Percentiles rank a stretch among this genome's conserved stretches.
phyloP scores from a whole-genome alignment of 2,329 filamentous ascomycete genomes.

The Berkeleyomyces rouxiae region DNA sequence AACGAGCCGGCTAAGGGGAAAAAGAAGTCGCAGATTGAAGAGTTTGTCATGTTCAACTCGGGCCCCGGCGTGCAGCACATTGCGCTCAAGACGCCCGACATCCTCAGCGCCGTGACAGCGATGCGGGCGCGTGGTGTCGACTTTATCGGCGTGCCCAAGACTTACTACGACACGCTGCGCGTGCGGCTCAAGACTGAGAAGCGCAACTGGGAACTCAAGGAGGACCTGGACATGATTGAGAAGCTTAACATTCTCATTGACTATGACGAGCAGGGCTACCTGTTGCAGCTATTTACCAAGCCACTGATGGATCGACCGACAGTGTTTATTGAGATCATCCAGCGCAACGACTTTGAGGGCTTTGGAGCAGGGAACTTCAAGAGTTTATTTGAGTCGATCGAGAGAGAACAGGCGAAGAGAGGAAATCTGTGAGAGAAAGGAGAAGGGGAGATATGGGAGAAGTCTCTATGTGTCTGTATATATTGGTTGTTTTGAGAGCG shows the following conservation, averaged over 20 bases:
- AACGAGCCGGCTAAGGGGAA: conserved; percentile 86
- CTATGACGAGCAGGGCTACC: conserved; percentile 82
- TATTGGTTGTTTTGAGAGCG: not conserved
- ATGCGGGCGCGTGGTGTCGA: conserved; percentile 77
- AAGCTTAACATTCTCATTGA: conserved; percentile 78
- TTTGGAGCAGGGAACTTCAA: conserved; percentile 95
- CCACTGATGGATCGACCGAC: conserved; percentile 88
- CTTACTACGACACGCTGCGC: conserved; percentile 70
- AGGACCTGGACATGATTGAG: conserved; percentile 65
- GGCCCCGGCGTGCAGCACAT: conserved; percentile 89
- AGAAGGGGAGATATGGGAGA: not conserved
- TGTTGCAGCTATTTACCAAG: conserved; percentile 64
- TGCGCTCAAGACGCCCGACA: conserved; percentile 66
- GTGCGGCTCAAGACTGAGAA: conserved; percentile 49
- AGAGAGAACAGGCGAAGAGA: conserved; percentile 73
- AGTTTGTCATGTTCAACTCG: conserved; percentile 79
- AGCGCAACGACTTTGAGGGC: conserved; percentile 75
- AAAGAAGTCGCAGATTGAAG: conserved; percentile 87
- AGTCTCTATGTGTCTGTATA: not conserved
- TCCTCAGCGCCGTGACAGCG: conserved; percentile 59
- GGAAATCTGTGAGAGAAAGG: conserved; percentile 52
- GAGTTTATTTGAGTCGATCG: conserved; percentile 86
- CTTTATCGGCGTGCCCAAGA: conserved; percentile 77
- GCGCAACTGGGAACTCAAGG: conserved; percentile 47
- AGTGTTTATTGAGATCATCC: conserved; percentile 92